Conservation (phyloP, 805 yeast species). For the Candida vartiovaarae region DNA sequence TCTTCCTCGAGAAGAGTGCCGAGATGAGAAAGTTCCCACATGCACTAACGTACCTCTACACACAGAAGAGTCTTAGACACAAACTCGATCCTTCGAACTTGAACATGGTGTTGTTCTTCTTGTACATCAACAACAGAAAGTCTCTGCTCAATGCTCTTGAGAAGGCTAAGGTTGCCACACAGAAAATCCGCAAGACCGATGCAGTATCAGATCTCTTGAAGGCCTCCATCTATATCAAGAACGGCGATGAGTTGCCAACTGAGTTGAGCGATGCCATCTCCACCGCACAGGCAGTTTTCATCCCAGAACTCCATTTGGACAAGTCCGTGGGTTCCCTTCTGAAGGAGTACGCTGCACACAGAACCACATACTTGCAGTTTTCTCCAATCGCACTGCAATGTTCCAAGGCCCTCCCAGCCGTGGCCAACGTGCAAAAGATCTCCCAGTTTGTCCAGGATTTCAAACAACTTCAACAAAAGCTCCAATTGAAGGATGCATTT, state of each 20-base stretch:
- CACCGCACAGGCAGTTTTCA: not conserved
- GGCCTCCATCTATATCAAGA: conserved; percentile 13
- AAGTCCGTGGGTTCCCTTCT: conserved; percentile 8
- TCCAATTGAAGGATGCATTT: conserved; percentile 6
- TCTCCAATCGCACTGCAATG: conserved; percentile 17
- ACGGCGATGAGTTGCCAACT: conserved; percentile 7
- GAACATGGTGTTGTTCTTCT: conserved; percentile 16
- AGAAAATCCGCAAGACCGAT: conserved; percentile 4
- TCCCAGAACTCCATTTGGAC: conserved; percentile 8
- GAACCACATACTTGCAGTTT: conserved; percentile 18
- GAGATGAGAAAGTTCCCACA: conserved; percentile 17
- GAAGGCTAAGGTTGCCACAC: conserved; percentile 12
- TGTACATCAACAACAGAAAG: conserved; percentile 19
- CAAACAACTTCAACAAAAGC: conserved; percentile 7
- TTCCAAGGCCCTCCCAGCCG: conserved; percentile 7
- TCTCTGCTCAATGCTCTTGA: conserved; percentile 5
- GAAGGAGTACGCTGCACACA: conserved; percentile 8
- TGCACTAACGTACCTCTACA: conserved; percentile 16
- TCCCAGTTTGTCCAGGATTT: conserved; percentile 5
- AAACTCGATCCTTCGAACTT: conserved; percentile 10
- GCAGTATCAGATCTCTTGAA: conserved; percentile 14
- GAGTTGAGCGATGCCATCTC: conserved; percentile 5
- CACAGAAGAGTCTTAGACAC: conserved; percentile 9
- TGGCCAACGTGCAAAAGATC: conserved; percentile 2
- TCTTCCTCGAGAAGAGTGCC: conserved; percentile 18